These are phyloP conservation scores for Erigeron canadensis DNA, from an alignment of 129 eudicot genomes.

Conservation along the genomic window DNA sequence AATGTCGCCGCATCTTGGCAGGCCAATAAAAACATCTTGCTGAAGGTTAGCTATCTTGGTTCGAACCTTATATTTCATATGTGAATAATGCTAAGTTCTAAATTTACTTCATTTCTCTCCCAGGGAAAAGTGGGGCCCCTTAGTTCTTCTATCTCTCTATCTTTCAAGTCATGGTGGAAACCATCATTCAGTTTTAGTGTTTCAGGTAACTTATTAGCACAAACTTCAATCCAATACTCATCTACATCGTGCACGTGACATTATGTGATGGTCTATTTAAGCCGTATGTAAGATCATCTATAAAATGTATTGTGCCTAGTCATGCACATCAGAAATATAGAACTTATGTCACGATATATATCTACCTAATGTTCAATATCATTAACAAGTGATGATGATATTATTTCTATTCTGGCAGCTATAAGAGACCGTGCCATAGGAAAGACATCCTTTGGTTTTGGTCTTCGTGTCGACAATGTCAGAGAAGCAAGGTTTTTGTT, in stretches of 20 bases:
- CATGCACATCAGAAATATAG: no score
- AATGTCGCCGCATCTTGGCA: conserved; percentile 99
- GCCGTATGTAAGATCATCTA: no score
- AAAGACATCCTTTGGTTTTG: conserved; percentile 74
- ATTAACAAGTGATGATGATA: not conserved
- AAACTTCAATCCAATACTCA: not conserved
- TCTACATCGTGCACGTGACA: not conserved
- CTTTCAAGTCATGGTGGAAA: conserved; percentile 98
- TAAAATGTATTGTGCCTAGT: no score
- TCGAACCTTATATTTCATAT: conserved; percentile 9
- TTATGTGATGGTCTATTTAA: no score
- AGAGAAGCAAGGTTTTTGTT: conserved; percentile 77
- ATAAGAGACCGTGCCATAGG: conserved; percentile 63
- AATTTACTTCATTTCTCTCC: conserved; percentile 1
- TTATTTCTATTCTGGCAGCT: conserved; percentile 43
- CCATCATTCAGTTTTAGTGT: conserved; percentile 85
- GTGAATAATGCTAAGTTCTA: not conserved
- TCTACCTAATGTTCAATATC: not conserved
- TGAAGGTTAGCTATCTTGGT: conserved; percentile 53
- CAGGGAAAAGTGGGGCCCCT: conserved; percentile 93
- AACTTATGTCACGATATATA: not conserved
- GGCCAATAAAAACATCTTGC: conserved; percentile 81
- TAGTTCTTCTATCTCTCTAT: conserved; percentile 74
- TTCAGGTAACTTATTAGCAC: conserved; percentile 52
- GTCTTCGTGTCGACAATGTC: conserved; percentile 75